A percentile compares a stretch with the other conserved stretches of the same genome.
phyloP scores from a whole-genome alignment of 164 flowering plant species.

The Vitis rotundifolia region DNA sequence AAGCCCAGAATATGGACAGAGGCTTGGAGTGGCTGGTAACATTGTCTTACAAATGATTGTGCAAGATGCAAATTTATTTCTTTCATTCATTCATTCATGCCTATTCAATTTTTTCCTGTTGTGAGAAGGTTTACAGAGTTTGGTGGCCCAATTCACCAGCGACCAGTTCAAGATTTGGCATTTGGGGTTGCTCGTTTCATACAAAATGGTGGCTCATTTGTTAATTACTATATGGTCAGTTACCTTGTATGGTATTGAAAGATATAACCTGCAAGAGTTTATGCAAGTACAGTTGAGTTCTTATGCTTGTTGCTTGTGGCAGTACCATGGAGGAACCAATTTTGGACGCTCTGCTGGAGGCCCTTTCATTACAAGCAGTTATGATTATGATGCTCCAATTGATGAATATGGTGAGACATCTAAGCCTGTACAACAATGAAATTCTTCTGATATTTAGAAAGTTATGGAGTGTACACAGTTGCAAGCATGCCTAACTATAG shows the following conservation, averaged over 20 bases:
- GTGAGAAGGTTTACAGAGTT: slow-evolving; percentile 77
- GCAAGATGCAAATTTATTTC: not conserved
- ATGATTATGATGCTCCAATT: slow-evolving; percentile 97
- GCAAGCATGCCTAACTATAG: no score
- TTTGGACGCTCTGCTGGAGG: slow-evolving; percentile 98
- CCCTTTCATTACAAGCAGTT: slow-evolving; percentile 92
- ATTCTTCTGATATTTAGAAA: not conserved
- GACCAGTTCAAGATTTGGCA: slow-evolving; percentile 93
- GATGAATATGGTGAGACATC: slow-evolving; percentile 89
- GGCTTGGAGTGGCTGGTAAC: slow-evolving; percentile 93
- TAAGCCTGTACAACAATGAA: not conserved
- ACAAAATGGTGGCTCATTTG: slow-evolving; percentile 80
- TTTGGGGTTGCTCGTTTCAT: slow-evolving; percentile 92
- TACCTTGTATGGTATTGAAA: not conserved
- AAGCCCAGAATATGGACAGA: slow-evolving; percentile 95
- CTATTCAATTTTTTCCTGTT: slow-evolving; percentile 3
- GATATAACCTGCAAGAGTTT: not conserved
- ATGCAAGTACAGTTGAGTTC: not conserved
- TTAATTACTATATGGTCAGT: slow-evolving; percentile 93
- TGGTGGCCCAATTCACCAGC: slow-evolving; percentile 66
- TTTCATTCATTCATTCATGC: not conserved
- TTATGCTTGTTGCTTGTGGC: slow-evolving; percentile 18
- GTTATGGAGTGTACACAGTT: no score
- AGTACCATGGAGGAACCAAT: slow-evolving; percentile 99
- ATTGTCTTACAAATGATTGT: not conserved